Conservation (phyloP, 345 rosid genomes). For the Aurinia saxatilis region DNA sequence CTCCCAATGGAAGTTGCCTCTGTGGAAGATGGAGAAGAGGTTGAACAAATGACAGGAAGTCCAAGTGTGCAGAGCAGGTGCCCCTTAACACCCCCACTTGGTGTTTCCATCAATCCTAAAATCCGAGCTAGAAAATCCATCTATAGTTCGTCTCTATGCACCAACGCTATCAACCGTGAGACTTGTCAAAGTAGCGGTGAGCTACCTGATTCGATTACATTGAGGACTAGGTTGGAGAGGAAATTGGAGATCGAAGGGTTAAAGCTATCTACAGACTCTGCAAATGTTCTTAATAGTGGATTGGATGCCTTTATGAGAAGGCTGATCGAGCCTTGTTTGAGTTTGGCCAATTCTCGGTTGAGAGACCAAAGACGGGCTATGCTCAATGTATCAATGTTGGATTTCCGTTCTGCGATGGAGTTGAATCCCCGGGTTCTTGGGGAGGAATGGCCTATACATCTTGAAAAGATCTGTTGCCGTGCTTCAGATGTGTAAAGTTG, state of each 20-base stretch:
- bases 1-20: constrained; percentile 60
- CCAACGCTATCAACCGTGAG: not conserved
- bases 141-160: constrained; percentile 24
- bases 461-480: constrained; percentile 50
- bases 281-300: constrained; percentile 58
- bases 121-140: constrained; percentile 40
- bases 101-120: constrained; percentile 42
- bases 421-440: constrained; percentile 70
- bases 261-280: constrained; percentile 43
- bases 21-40: constrained; percentile 96
- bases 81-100: constrained; percentile 77
- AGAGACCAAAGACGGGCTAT: constrained; percentile 17
- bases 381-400: constrained; percentile 42
- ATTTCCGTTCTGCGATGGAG: constrained; percentile 61
- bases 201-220: constrained; percentile 64
- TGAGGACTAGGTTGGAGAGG: constrained; percentile 49
- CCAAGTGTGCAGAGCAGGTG: constrained; percentile 75
- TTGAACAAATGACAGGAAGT: constrained; percentile 72
- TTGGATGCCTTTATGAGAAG: constrained; percentile 60
- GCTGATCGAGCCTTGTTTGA: constrained; percentile 62
- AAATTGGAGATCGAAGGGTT: constrained; percentile 63
- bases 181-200: constrained; percentile 46
- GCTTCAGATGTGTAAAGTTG: constrained; percentile 36
- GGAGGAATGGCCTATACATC: constrained; percentile 57
- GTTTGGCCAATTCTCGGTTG: constrained; percentile 41